These are phyloP conservation scores for Ceratocystis albifundus DNA, from an alignment of 2,329 filamentous ascomycete species.

Conservation along the genomic window DNA sequence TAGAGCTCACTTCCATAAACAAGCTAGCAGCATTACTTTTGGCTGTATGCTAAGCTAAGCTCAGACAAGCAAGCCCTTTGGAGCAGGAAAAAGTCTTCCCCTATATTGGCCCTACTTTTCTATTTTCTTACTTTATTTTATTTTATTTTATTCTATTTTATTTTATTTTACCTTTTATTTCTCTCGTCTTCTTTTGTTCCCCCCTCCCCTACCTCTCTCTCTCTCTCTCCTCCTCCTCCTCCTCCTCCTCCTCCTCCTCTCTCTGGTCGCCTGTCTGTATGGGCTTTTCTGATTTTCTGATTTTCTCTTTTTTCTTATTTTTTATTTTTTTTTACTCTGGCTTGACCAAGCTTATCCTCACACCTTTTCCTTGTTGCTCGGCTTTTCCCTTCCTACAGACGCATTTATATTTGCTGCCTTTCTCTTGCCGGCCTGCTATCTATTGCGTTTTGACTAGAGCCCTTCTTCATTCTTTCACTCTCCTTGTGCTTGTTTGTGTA, in stretches of 20 bases:
- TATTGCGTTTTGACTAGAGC: background rate
- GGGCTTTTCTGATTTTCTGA: slow-evolving; percentile 16
- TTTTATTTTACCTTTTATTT: background rate
- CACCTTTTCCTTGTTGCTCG: background rate
- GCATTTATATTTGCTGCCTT: background rate
- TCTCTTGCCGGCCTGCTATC: background rate
- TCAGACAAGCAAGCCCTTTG: background rate
- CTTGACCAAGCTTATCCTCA: slow-evolving; percentile 5
- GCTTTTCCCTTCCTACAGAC: slow-evolving; percentile 1
- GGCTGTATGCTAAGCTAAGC: slow-evolving; percentile 8
- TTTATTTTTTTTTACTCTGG: slow-evolving; percentile 14
- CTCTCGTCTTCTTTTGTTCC: background rate
- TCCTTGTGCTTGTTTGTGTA: background rate
- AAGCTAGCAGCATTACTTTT: slow-evolving; percentile 8
- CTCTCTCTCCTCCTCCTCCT: background rate
- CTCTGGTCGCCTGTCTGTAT: background rate
- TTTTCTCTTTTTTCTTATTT: slow-evolving; percentile 15
- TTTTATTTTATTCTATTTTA: too few relatives aligned
- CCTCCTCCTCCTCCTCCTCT: background rate
- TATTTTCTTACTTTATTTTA: background rate
- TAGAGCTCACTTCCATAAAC: slow-evolving; percentile 12
- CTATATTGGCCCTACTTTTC: slow-evolving; percentile 1
- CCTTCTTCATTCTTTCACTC: background rate
- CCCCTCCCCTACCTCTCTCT: background rate
- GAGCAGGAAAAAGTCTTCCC: slow-evolving; percentile 9